Evolutionary conservation across 1,284 basidiomycete species (phyloP).

Genomic region (Cutaneotrichosporon curvatum): DNA sequence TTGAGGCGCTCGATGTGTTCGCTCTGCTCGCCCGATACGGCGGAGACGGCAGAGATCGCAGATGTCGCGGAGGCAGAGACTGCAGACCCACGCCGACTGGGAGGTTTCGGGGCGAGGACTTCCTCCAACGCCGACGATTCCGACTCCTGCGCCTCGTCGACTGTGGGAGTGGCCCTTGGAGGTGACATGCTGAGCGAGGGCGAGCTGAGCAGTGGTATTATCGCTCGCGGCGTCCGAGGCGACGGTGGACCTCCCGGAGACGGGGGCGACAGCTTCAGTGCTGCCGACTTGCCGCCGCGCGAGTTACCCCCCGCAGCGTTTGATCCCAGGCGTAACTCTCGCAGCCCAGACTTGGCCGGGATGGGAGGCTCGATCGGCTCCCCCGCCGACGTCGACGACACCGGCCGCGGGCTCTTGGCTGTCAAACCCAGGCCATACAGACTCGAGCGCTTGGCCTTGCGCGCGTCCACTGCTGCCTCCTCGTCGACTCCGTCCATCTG

Average conservation of each 20-base stretch:
- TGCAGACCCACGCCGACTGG: no score
- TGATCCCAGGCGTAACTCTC: slow-evolving; percentile 2
- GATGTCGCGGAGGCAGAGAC: background rate
- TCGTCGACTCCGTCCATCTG: background rate
- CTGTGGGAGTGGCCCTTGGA: no score
- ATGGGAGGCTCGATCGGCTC: background rate
- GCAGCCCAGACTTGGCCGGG: background rate
- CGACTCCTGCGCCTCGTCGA: no score
- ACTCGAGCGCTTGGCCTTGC: slow-evolving; percentile 9
- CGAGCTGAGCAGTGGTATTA: no score
- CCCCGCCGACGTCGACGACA: background rate
- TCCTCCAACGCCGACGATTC: no score
- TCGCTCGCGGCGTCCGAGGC: no score
- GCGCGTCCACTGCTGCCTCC: background rate
- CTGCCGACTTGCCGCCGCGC: no score
- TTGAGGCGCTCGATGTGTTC: slow-evolving; percentile 2
- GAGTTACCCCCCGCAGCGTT: no score
- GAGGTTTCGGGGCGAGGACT: no score
- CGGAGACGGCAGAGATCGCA: background rate
- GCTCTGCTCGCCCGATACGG: slow-evolving; percentile 1
- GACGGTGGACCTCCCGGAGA: no score
- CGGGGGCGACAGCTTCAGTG: no score
- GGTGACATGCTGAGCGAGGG: no score
- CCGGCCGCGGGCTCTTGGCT: background rate
- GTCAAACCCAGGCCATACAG: slow-evolving; percentile 6